Base-by-base conservation (phyloP, 2,329 filamentous ascomycete genomes). In the Colletotrichum destructivum region DNA sequence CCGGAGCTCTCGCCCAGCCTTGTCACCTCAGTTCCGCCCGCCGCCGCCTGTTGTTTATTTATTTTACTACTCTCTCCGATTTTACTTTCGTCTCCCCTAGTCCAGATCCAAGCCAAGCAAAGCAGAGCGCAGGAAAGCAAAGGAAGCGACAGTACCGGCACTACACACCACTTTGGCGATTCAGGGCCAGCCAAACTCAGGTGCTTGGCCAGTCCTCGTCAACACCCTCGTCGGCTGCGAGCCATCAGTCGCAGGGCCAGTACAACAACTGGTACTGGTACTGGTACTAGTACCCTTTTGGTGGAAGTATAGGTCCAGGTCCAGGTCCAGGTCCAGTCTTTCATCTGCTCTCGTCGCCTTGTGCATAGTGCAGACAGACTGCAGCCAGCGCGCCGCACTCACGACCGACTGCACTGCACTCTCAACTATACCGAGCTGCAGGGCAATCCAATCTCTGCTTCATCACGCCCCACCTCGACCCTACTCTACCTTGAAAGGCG, bases 401-500 rank as follows among this genome's bases (percentile, higher is more conserved):
- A 23, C 47, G n/a, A 49, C 18, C 31, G 54, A 26, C 51, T 63
- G 65, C 57, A 63, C n/a, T 46, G 15, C 51, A 52, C 16, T 44
- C 40, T 56, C 55, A 62, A 66, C 68, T 71, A 64, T 23, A 68
- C 51, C 64, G 64, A 71, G 57, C 69, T 62, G 57, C 64, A 71
- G 69, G 57, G 64, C 57, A 62, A 68, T 62, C 56, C 69, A 71
- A 68, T 71, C 64, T 71, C 52, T 68, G 35, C 65, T 62, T 47
- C 57, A 35, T 42, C 13, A 52, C n/a, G 69, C 64, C 69, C 69
- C 69, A 71, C 64, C 64, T 68, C 44, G 64, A 62, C 64, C 69
- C 49, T 56, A 71, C 69, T 64, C 60, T 44, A 64, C 66, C 65
- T 64, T 54, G 31, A 69, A 71, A 69, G 69, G 59, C 69, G 69